Evolutionary conservation across 78 protist species (phyloP).

Genomic region (Planoprotostelium fungivorum): DNA sequence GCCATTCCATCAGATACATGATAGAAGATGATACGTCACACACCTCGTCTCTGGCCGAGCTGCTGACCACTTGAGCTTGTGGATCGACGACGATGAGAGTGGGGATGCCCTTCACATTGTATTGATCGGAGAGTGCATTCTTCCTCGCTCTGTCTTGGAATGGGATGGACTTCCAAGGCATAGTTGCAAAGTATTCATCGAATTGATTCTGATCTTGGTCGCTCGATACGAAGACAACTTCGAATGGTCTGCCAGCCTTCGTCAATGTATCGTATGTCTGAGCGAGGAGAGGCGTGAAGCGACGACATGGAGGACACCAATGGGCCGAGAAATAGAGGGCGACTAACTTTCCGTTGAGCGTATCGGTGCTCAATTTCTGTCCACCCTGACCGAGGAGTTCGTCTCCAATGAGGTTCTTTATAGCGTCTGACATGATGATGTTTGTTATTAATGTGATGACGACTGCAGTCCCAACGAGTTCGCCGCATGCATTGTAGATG

Average conservation of each 20-base stretch:
- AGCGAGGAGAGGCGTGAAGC: constrained; percentile 40
- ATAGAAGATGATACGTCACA: too few relatives aligned
- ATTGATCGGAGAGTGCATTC: not conserved
- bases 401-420: not conserved
- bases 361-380: not conserved
- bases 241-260: not conserved
- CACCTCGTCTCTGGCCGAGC: not conserved
- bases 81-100: constrained; percentile 22
- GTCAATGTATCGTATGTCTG: not conserved
- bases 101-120: constrained; percentile 37
- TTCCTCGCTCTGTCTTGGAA: constrained; percentile 12
- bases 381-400: constrained; percentile 5
- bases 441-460: not conserved
- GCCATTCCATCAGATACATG: not conserved
- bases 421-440: not conserved
- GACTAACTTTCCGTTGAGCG: not conserved
- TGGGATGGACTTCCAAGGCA: constrained; percentile 40
- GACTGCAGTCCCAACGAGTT: not conserved
- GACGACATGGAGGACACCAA: constrained; percentile 64
- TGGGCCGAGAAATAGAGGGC: constrained; percentile 44
- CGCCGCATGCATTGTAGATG: too few relatives aligned
- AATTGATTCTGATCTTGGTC: constrained; percentile 4
- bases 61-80: not conserved
- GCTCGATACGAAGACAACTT: constrained; percentile 10
- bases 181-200: not conserved